These are phyloP conservation scores for Scutellaria minor DNA, from an alignment of 257 asterid species.

Conservation along the genomic window DNA sequence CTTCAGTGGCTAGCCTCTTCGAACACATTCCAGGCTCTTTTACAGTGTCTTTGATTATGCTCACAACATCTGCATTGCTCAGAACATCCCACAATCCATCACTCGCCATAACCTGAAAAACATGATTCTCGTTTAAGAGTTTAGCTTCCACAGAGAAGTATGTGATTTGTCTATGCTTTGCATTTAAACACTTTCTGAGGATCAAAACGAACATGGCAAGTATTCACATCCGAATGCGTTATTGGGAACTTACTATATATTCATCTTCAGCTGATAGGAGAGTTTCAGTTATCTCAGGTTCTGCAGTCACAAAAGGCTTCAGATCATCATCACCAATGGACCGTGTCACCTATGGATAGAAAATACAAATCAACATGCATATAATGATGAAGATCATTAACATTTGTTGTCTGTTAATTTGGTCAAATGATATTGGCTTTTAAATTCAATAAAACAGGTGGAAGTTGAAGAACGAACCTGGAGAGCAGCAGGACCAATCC, in stretches of 20 bases:
- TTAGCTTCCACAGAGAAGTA: neutral
- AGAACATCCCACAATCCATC: conserved; percentile 97
- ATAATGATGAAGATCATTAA: conserved; percentile 10
- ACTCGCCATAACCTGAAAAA: conserved; percentile 84
- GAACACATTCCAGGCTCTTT: conserved; percentile 97
- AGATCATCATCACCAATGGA: conserved; percentile 98
- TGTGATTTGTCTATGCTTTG: too few relatives aligned
- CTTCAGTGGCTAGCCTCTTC: conserved; percentile 89
- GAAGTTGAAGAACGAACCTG: conserved; percentile 58
- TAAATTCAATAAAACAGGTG: conserved; percentile 11
- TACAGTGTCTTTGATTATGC: conserved; percentile 81
- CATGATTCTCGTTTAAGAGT: neutral
- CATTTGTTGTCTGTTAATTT: neutral
- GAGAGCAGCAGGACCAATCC: conserved; percentile 92
- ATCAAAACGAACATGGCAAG: neutral
- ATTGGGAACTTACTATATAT: conserved; percentile 62
- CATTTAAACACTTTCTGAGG: too few relatives aligned
- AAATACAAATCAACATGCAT: neutral
- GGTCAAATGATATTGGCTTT: neutral
- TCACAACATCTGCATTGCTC: conserved; percentile 70
- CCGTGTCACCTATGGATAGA: conserved; percentile 73
- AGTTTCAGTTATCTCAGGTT: conserved; percentile 89
- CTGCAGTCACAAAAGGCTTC: conserved; percentile 94
- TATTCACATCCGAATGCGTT: neutral
- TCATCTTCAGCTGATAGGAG: conserved; percentile 71